Base-by-base conservation (phyloP, 2,329 filamentous ascomycete genomes). In the Fusarium chaquense region DNA sequence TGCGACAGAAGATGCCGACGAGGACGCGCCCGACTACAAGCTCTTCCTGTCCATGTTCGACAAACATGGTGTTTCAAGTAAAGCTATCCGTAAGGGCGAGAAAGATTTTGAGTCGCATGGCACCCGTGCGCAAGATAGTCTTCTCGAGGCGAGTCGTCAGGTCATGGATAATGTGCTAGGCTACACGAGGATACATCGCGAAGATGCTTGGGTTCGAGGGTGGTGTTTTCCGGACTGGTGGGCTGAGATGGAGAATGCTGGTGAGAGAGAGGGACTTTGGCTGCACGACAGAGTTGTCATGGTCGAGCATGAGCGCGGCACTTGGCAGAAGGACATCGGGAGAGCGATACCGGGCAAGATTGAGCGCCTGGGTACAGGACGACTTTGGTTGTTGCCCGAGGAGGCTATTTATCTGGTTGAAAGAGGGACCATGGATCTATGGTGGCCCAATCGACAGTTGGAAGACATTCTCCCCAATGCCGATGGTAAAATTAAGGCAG, bases 71-170 rank as follows among this genome's bases (percentile, higher is more conserved):
- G 79, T 85, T 44, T 85, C 85, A 11, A 79, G 84, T 52, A 88
- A 89, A 73, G 86, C 94, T 13, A 93, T 97, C 36, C 94, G 95
- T 71, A 93, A 94, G 69, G 96, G 96, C 65, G 94, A 97, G 78
- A 99, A 99, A 80, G 96, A 99, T 82, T 99, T 98, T 78, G 96
- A 98, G 81, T 90, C 92, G 30, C 94, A 98, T 80, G 92, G 93
- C 49, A 98, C 96, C 4, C 87, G 88, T 33, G 89, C 92, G 33
- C 96, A 99, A 80, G 89, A 91, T 70, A 86, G 87, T 59, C 88
- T 91, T 11, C 89, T 99, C 53, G 91, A 93, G 75, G 88, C 92
- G 47, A 97, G 93, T 67, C 90, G 95, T 57, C 85, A 87, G 72
- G 95, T 94, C 22, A 96, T 99, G 91, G 92, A 97, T 79, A 90